These are phyloP conservation scores for Crotalaria pallida DNA, from an alignment of 306 rosid species.

Conservation along the genomic window DNA sequence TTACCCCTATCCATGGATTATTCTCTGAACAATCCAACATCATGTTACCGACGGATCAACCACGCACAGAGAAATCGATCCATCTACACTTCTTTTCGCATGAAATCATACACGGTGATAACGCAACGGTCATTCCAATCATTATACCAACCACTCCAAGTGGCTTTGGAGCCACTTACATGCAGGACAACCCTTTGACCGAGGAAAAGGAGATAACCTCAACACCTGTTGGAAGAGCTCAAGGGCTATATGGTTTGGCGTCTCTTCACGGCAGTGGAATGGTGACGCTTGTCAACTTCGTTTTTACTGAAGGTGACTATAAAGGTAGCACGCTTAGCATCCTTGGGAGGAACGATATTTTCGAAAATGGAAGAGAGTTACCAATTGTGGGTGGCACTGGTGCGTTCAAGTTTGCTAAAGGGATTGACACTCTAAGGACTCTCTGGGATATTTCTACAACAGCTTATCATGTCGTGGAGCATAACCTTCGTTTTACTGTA, in stretches of 20 bases:
- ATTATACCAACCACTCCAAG: not conserved
- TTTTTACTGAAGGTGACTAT: not conserved
- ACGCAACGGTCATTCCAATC: conserved; percentile 3
- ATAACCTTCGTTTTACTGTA: too few relatives aligned
- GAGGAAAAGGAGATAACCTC: conserved; percentile 2
- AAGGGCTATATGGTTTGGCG: conserved; percentile 15
- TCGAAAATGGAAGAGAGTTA: conserved; percentile 11
- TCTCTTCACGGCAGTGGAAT: conserved; percentile 11
- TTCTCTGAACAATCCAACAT: not conserved
- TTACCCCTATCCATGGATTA: not conserved
- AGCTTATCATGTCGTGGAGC: conserved; percentile 14
- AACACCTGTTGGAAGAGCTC: conserved; percentile 21
- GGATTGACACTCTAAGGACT: conserved; percentile 13
- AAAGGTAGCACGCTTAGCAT: conserved; percentile 23
- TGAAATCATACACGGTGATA: conserved; percentile 15
- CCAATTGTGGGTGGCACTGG: conserved; percentile 30
- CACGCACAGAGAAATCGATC: not conserved
- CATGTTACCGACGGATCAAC: not conserved
- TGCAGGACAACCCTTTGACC: conserved; percentile 23
- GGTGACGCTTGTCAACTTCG: conserved; percentile 22
- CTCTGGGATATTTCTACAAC: not conserved
- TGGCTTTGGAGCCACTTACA: conserved; percentile 14
- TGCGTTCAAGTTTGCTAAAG: conserved; percentile 11
- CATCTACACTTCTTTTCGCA: conserved; percentile 24
- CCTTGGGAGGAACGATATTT: conserved; percentile 27